Conservation (phyloP, 2,329 filamentous ascomycete species). For the Fusarium subtropicale region DNA sequence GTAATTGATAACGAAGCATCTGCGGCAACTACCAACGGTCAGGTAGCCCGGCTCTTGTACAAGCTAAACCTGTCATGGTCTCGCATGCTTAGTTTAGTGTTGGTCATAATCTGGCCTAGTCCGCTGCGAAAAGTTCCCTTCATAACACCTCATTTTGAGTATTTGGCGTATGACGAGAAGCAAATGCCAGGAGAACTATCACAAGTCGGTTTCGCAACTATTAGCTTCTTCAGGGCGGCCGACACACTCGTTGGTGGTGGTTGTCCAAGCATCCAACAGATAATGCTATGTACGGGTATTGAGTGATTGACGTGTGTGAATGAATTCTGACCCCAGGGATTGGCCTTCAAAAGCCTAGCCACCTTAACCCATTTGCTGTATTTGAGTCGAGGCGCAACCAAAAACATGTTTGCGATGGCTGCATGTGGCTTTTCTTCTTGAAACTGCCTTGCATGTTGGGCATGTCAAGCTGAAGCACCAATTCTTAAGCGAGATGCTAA, state of each 20-base stretch:
- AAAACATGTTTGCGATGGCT: slow-evolving; percentile 1
- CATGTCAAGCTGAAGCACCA: background rate
- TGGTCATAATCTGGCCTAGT: slow-evolving; percentile 19
- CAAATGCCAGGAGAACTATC: background rate
- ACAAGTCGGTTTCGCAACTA: background rate
- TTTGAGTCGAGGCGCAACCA: background rate
- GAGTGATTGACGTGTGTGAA: background rate
- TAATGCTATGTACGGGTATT: background rate
- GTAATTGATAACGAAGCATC: background rate
- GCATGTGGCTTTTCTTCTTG: background rate
- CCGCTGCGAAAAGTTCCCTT: background rate
- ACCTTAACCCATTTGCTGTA: background rate
- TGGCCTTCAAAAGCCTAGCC: background rate
- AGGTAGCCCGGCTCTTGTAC: slow-evolving; percentile 16
- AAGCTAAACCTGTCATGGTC: slow-evolving; percentile 37
- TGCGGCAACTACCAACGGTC: slow-evolving; percentile 7
- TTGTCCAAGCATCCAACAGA: background rate
- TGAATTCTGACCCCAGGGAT: background rate
- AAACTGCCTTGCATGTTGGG: slow-evolving; percentile 5
- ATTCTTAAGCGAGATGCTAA: slow-evolving; percentile 29
- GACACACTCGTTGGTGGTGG: slow-evolving; percentile 1
- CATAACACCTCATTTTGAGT: background rate
- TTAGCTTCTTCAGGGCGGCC: background rate
- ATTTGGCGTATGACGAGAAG: background rate
- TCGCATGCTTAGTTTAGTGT: slow-evolving; percentile 40